These are phyloP conservation scores for Pelargonium nanum DNA, from an alignment of 345 rosid species.

Conservation along the genomic window DNA sequence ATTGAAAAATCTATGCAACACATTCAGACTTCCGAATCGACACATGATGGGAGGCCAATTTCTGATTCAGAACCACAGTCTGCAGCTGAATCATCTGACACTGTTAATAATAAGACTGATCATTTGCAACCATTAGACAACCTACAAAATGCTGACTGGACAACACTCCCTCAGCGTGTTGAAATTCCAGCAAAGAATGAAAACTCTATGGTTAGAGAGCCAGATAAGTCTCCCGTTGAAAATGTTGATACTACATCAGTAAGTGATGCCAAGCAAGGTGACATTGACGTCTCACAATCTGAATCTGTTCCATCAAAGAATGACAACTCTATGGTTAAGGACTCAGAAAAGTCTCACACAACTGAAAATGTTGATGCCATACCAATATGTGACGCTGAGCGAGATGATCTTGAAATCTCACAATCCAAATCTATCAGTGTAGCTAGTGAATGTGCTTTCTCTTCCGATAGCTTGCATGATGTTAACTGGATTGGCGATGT, in stretches of 20 bases:
- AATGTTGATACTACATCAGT: slow-evolving; percentile 10
- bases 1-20: slow-evolving; percentile 18
- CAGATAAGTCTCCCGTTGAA: slow-evolving; percentile 10
- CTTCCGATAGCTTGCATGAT: slow-evolving; percentile 18
- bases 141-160: slow-evolving; percentile 12
- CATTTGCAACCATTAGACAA: slow-evolving; percentile 13
- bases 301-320: slow-evolving; percentile 9
- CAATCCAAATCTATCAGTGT: not conserved
- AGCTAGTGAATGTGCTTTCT: slow-evolving; percentile 3
- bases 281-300: slow-evolving; percentile 17
- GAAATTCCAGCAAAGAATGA: slow-evolving; percentile 18
- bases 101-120: slow-evolving; percentile 11
- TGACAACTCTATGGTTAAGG: not conserved
- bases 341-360: slow-evolving; percentile 8
- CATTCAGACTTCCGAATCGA: slow-evolving; percentile 21
- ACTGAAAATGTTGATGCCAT: slow-evolving; percentile 11
- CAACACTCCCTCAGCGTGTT: slow-evolving; percentile 15
- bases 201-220: slow-evolving; percentile 9
- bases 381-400: not conserved
- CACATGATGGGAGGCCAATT: slow-evolving; percentile 14
- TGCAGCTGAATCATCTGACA: slow-evolving; percentile 12
- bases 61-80: slow-evolving; percentile 18
- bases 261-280: slow-evolving; percentile 4
- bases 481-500: slow-evolving; percentile 38
- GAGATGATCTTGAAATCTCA: not conserved